Conservation (phyloP, 2,329 filamentous ascomycete species). For the Zymoseptoria brevis region DNA sequence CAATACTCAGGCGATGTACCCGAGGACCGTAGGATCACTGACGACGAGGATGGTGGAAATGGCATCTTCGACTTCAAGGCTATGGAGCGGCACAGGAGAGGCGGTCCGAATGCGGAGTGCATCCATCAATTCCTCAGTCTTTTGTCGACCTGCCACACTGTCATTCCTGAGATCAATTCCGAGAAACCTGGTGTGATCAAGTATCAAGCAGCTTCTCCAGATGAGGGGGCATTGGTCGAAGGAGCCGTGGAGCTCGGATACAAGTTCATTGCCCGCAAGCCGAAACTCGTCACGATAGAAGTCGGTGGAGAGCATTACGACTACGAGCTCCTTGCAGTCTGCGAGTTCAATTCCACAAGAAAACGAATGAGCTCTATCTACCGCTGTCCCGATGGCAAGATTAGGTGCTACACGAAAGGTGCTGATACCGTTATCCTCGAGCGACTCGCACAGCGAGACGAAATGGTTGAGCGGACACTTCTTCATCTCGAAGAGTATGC, state of each 20-base stretch:
- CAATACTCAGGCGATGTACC: slow-evolving; percentile 90
- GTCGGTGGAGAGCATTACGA: slow-evolving; percentile 64
- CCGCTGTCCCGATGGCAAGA: slow-evolving; percentile 90
- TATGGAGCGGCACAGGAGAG: slow-evolving; percentile 59
- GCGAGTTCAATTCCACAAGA: slow-evolving; percentile 95
- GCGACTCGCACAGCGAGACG: slow-evolving; percentile 66
- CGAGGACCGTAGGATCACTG: slow-evolving; percentile 74
- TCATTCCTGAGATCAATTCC: slow-evolving; percentile 83
- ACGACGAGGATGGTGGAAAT: slow-evolving; percentile 63
- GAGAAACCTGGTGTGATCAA: slow-evolving; percentile 77
- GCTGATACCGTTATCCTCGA: slow-evolving; percentile 97
- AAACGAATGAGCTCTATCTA: slow-evolving; percentile 98
- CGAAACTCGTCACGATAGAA: slow-evolving; percentile 75
- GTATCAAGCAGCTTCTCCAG: slow-evolving; percentile 94
- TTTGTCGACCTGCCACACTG: slow-evolving; percentile 86
- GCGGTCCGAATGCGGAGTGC: slow-evolving; percentile 43
- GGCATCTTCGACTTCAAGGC: slow-evolving; percentile 79
- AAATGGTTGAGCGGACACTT: slow-evolving; percentile 82
- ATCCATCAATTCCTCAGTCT: slow-evolving; percentile 82
- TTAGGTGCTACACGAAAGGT: slow-evolving; percentile 90
- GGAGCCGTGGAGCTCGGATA: slow-evolving; percentile 82
- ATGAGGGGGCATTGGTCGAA: slow-evolving; percentile 93
- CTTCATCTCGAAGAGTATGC: slow-evolving; percentile 98
- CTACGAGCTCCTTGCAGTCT: slow-evolving; percentile 91
- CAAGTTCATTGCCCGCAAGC: slow-evolving; percentile 83